Evolutionary conservation across 129 eudicot genomes (phyloP).

Genomic region (Apium graveolens): DNA sequence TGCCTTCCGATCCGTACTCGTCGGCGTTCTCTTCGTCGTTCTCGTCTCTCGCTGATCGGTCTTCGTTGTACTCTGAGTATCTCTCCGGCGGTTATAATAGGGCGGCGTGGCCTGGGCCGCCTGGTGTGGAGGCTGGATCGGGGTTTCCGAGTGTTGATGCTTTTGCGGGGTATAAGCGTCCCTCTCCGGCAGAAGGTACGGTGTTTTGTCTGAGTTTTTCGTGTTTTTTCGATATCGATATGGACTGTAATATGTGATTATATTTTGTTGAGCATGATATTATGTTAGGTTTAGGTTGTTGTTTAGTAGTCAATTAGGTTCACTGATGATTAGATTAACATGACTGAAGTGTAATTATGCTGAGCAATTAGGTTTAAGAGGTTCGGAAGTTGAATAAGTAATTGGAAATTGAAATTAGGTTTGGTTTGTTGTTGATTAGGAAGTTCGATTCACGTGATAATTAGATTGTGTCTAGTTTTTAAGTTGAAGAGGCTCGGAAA

Average conservation of each 20-base stretch:
- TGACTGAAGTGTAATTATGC: neutral
- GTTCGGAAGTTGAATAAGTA: no score
- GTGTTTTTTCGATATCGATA: neutral
- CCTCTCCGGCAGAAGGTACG: slow-evolving; percentile 49
- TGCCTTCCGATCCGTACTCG: slow-evolving; percentile 27
- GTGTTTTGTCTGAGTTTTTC: neutral
- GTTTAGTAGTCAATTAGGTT: neutral
- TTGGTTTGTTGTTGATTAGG: no score
- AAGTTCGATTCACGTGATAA: no score
- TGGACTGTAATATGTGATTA: neutral
- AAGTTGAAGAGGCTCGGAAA: no score
- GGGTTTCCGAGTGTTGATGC: slow-evolving; percentile 8
- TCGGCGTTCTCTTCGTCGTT: slow-evolving; percentile 26
- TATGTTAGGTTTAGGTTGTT: neutral
- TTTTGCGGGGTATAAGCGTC: slow-evolving; percentile 41
- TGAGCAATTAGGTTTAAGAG: no score
- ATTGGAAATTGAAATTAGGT: no score
- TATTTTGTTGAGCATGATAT: neutral
- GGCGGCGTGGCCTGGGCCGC: slow-evolving; percentile 48
- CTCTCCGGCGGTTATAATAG: slow-evolving; percentile 16
- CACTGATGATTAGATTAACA: neutral
- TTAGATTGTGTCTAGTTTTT: no score
- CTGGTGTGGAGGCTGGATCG: slow-evolving; percentile 37
- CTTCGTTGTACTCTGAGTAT: slow-evolving; percentile 11
- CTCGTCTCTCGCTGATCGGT: slow-evolving; percentile 23